Evolutionary conservation across 1,139 yeast species (phyloP).

Genomic region (Blastobotrys apis): DNA sequence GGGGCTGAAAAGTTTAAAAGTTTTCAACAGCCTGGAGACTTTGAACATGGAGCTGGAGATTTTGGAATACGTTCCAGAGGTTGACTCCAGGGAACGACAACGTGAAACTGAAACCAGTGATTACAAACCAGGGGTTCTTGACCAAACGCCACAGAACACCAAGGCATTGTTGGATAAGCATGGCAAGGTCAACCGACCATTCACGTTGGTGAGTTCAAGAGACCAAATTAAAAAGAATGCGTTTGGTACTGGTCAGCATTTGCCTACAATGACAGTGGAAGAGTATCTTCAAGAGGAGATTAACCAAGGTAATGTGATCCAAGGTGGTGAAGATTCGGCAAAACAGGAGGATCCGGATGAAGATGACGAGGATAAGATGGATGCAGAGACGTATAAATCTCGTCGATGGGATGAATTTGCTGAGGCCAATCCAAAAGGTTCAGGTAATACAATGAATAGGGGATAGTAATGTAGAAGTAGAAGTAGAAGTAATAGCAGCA

Average conservation of each 20-base stretch:
- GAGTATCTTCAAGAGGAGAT: slow-evolving; percentile 84
- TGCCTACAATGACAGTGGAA: slow-evolving; percentile 95
- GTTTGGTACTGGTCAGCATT: slow-evolving; percentile 84
- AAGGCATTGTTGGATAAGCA: slow-evolving; percentile 15
- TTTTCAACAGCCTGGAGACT: slow-evolving; percentile 53
- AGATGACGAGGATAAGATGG: slow-evolving; percentile 51
- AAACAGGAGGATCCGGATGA: slow-evolving; percentile 43
- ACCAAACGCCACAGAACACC: not conserved
- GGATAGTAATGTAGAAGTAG: slow-evolving; percentile 51
- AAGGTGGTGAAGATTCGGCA: slow-evolving; percentile 43
- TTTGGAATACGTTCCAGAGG: slow-evolving; percentile 31
- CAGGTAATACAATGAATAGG: slow-evolving; percentile 82
- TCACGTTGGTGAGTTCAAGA: slow-evolving; percentile 62
- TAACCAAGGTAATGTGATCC: slow-evolving; percentile 70
- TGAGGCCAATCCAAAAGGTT: slow-evolving; percentile 68
- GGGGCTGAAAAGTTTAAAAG: slow-evolving; percentile 46
- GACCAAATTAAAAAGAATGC: slow-evolving; percentile 60
- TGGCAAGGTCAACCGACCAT: slow-evolving; percentile 81
- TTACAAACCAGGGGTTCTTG: slow-evolving; percentile 12
- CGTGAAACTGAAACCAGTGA: not conserved
- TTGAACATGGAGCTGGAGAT: slow-evolving; percentile 56
- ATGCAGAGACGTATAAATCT: slow-evolving; percentile 56
- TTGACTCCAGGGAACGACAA: not conserved
- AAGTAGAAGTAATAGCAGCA: too few species aligned
- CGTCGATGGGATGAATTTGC: slow-evolving; percentile 92